phyloP scores from a whole-genome alignment of 805 yeast species.

The Saturnispora sekii region DNA sequence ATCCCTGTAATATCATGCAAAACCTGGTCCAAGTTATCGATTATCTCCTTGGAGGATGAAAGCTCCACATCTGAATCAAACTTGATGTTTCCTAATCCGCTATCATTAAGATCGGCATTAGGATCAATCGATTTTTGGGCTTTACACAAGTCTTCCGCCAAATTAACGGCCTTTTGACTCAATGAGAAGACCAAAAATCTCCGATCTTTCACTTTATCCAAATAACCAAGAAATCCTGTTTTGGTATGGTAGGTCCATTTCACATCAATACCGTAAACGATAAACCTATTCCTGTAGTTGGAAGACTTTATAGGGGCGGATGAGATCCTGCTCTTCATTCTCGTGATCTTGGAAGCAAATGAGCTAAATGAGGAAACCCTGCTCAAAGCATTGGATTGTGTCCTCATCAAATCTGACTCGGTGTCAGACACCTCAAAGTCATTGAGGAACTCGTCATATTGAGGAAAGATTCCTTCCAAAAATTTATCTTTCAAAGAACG shows the following conservation, averaged over 20 bases:
- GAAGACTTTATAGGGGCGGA: constrained; percentile 26
- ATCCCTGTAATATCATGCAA: constrained; percentile 28
- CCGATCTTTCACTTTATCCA: constrained; percentile 26
- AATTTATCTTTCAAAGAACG: constrained; percentile 19
- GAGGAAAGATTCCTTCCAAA: constrained; percentile 20
- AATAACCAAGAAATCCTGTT: constrained; percentile 49
- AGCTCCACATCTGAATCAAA: constrained; percentile 13
- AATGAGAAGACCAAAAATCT: constrained; percentile 21
- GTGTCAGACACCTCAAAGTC: constrained; percentile 18
- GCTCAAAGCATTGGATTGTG: constrained; percentile 12
- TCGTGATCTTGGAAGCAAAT: constrained; percentile 12
- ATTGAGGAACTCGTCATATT: constrained; percentile 18
- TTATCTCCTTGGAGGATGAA: constrained; percentile 17
- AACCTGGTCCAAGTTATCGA: constrained; percentile 44
- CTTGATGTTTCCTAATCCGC: constrained; percentile 7
- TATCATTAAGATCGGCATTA: background rate
- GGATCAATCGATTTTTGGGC: constrained; percentile 7
- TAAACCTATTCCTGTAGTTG: constrained; percentile 50
- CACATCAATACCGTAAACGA: constrained; percentile 62
- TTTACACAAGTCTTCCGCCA: constrained; percentile 23
- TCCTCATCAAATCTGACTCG: constrained; percentile 11
- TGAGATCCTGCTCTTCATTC: constrained; percentile 13
- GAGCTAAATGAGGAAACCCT: constrained; percentile 10
- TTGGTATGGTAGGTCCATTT: constrained; percentile 70
- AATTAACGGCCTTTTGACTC: constrained; percentile 23